Percentiles rank a stretch among this genome's conserved stretches.
phyloP scores from a whole-genome alignment of 2,329 filamentous ascomycete genomes.

The Alternaria consortialis region DNA sequence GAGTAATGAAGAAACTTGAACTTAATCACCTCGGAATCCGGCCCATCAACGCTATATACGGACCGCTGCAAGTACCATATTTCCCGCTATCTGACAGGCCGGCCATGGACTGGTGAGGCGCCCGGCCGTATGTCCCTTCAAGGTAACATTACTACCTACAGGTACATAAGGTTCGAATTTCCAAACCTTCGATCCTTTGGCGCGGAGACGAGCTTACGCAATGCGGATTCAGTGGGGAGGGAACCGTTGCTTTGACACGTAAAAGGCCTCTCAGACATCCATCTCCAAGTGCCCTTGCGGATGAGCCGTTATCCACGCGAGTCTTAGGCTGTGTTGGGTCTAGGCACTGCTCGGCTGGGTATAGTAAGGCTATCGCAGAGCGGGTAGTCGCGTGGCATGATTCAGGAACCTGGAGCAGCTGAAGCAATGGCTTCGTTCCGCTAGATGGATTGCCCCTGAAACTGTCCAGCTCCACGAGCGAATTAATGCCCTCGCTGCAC shows the following conservation, averaged over 20 bases:
- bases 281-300: not conserved
- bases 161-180: conserved; percentile 4
- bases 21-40: not conserved
- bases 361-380: conserved; percentile 2
- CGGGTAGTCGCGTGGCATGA: conserved; percentile 15
- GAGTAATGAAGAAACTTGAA: not conserved
- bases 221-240: conserved; percentile 8
- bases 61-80: not conserved
- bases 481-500: not conserved
- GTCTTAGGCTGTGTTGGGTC: not conserved
- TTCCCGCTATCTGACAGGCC: not conserved
- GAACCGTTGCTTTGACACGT: conserved; percentile 10
- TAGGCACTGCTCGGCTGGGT: not conserved
- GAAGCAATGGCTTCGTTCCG: conserved; percentile 17
- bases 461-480: not conserved
- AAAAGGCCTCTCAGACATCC: not conserved
- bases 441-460: conserved; percentile 11
- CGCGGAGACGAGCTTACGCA: conserved; percentile 21
- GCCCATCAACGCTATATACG: conserved; percentile 17
- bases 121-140: conserved; percentile 1
- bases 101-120: conserved; percentile 4
- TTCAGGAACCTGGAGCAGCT: conserved; percentile 15
- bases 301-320: conserved; percentile 15
- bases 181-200: conserved; percentile 19
- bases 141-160: conserved; percentile 1